Base-by-base conservation (phyloP, 495 filamentous ascomycete genomes). In the Podospora pseudoanserina region DNA sequence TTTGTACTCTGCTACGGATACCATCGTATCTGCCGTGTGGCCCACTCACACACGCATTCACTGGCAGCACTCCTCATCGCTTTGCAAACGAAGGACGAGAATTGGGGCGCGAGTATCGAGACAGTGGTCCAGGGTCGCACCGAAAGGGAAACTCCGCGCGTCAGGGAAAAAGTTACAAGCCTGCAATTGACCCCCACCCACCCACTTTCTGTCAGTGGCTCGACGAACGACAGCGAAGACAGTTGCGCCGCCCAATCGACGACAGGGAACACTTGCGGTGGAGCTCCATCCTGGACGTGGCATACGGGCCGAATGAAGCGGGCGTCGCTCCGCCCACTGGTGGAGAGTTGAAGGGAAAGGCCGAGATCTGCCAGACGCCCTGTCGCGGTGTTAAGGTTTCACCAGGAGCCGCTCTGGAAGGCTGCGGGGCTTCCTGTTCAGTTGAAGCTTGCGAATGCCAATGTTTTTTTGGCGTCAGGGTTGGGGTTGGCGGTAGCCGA, bases 221-320 rank as follows among this genome's bases (percentile, higher is more conserved):
- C 58, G n/a, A 20, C 32, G 54, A 2, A 9, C 23, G 1, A 30
- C 63, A n/a, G 19, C 32, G 18, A 28, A 28, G 13, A 55, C n/a
- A 34, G 23, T 32, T 55, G 20, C 11, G 27, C 61, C 59, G 39
- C 39, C 39, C 39, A 49, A 49, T 49, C 39, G 13, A 49, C 2
- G 9, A 49, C 39, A 49, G 15, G 39, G 39, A 49, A 49, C 39
- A 49, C 39, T 6, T 5, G 39, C 15, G 39, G 39, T 49, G 39
- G 39, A 49, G 39, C 15, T 11, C 39, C 39, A 49, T 49, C 39
- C 9, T 13, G 39, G 11, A 61, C 19, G 20, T 61, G 59, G 59
- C 16, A 61, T 61, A 61, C 59, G 59, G 59, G 23, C 59, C 59
- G 59, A 61, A 61, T 61, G 5, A 58, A 61, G 59, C 59, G 59